These are phyloP conservation scores for Rosa chinensis DNA, from an alignment of 306 rosid species.

Conservation along the genomic window DNA sequence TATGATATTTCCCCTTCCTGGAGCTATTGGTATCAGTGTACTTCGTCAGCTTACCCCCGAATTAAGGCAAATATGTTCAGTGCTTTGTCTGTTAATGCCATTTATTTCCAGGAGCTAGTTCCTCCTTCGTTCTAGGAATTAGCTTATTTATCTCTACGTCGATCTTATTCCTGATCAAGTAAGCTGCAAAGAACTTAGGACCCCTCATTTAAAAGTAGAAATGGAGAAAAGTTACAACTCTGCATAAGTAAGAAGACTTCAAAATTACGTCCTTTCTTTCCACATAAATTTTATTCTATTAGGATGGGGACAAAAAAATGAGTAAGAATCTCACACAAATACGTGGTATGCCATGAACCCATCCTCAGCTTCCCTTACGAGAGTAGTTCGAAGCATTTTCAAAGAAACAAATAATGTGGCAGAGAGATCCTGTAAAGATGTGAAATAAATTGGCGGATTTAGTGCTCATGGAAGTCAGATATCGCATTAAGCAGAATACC, in stretches of 20 bases:
- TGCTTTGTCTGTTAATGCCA: conserved; percentile 44
- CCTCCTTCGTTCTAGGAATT: conserved; percentile 83
- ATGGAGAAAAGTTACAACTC: background rate
- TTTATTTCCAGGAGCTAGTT: conserved; percentile 68
- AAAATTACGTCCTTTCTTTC: background rate
- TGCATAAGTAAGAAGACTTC: background rate
- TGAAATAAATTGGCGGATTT: conserved; percentile 6
- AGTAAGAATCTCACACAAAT: conserved; percentile 53
- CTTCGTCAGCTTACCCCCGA: conserved; percentile 66
- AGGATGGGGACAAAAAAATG: conserved; percentile 10
- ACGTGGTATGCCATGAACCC: conserved; percentile 82
- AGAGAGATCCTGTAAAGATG: conserved; percentile 59
- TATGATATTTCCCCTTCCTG: background rate
- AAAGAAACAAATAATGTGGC: conserved; percentile 67
- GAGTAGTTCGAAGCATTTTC: conserved; percentile 61
- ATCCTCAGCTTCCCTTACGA: conserved; percentile 70
- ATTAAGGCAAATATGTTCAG: conserved; percentile 27
- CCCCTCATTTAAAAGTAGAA: background rate
- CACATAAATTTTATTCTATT: background rate
- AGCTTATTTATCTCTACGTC: conserved; percentile 59
- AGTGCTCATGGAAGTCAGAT: conserved; percentile 12
- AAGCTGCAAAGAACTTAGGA: conserved; percentile 29
- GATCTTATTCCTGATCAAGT: conserved; percentile 54
- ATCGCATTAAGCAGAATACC: conserved; percentile 20
- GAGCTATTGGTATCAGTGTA: no score